phyloP scores from a whole-genome alignment of 2,329 filamentous ascomycete genomes.

The Verticillium tricorpus region DNA sequence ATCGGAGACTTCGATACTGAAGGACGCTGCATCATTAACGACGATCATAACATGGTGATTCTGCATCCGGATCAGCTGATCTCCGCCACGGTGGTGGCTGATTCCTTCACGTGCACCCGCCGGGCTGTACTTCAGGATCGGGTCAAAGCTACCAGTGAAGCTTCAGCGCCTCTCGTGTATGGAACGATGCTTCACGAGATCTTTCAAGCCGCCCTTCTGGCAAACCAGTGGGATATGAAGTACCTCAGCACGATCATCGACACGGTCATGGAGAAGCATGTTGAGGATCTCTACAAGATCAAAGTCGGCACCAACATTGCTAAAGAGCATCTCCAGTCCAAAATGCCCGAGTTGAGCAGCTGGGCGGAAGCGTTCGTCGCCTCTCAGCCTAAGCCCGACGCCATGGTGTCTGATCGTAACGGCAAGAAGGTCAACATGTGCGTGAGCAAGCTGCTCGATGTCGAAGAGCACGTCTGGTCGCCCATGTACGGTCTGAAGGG shows the following conservation, averaged over 20 bases:
- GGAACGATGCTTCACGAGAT: slow-evolving; percentile 92
- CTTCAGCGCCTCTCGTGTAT: slow-evolving; percentile 79
- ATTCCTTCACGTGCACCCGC: slow-evolving; percentile 88
- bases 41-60: slow-evolving; percentile 78
- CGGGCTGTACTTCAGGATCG: slow-evolving; percentile 92
- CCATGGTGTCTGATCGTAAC: slow-evolving; percentile 74
- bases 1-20: slow-evolving; percentile 69
- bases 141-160: slow-evolving; percentile 82
- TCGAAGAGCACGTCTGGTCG: slow-evolving; percentile 98
- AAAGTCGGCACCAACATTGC: slow-evolving; percentile 70
- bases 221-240: slow-evolving; percentile 71
- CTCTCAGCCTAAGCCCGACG: slow-evolving; percentile 61
- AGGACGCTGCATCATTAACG: slow-evolving; percentile 77
- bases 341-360: slow-evolving; percentile 72
- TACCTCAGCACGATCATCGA: slow-evolving; percentile 67
- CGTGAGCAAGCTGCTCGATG: slow-evolving; percentile 88
- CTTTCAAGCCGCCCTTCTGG: slow-evolving; percentile 84
- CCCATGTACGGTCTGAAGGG: slow-evolving; percentile 96
- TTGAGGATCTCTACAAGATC: slow-evolving; percentile 88
- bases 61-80: slow-evolving; percentile 93
- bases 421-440: slow-evolving; percentile 74
- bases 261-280: slow-evolving; percentile 65
- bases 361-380: slow-evolving; percentile 85
- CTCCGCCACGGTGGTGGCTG: slow-evolving; percentile 91
- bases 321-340: slow-evolving; percentile 73